A percentile compares a stretch with the other conserved stretches of the same genome.
phyloP scores from a whole-genome alignment of 73 alveolate species.

The Tetrahymena borealis region DNA sequence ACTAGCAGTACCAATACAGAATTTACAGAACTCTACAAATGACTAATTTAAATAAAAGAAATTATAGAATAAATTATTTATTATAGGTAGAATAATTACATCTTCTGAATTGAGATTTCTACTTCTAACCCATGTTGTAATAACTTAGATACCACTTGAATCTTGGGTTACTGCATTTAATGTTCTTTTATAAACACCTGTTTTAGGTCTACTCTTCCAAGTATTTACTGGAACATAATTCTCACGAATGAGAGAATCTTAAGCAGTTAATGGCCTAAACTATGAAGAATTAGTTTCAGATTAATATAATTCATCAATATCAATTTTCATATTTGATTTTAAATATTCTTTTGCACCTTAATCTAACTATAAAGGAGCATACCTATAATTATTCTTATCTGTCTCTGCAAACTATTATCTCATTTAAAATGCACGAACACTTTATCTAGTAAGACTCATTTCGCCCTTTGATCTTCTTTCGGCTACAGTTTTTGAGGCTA shows the following conservation, averaged over 20 bases:
- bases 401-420: background rate
- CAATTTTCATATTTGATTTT: background rate
- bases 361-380: background rate
- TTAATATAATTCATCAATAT: background rate
- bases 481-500: background rate
- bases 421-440: background rate
- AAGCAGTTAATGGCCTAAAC: background rate
- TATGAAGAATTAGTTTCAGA: background rate
- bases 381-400: background rate
- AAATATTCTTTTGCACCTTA: background rate
- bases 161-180: background rate
- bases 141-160: background rate
- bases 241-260: background rate
- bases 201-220: background rate
- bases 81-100: background rate
- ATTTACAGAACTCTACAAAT: background rate
- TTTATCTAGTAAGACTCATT: background rate
- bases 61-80: background rate
- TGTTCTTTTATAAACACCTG: background rate
- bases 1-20: background rate
- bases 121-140: background rate
- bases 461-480: background rate
- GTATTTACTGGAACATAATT: background rate
- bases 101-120: background rate
- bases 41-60: background rate